phyloP scores from a whole-genome alignment of 495 filamentous ascomycete genomes.

The Penicillium macrosclerotiorum region DNA sequence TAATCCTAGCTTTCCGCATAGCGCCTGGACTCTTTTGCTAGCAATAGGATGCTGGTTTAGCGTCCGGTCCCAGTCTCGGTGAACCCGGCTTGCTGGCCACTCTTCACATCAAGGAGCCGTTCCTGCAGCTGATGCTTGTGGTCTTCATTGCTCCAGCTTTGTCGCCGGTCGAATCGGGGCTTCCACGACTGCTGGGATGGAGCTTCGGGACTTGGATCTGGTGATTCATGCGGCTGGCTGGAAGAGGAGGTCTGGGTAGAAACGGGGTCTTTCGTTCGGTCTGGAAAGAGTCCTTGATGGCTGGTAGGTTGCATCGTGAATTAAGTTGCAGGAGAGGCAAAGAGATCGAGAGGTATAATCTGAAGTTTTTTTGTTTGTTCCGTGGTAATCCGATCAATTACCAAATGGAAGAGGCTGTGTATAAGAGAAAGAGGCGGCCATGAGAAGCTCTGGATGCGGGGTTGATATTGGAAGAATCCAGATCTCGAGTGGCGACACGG shows the following conservation, averaged over 20 bases:
- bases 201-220: neutral
- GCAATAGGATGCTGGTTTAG: too few species aligned
- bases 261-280: constrained; percentile 6
- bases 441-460: constrained; percentile 3
- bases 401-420: too few species aligned
- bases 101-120: constrained; percentile 24
- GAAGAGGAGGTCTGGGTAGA: neutral
- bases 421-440: too few species aligned
- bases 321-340: neutral
- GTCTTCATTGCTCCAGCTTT: constrained; percentile 39
- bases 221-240: neutral
- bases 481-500: neutral
- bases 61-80: constrained; percentile 18
- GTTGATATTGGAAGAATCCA: neutral
- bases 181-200: constrained; percentile 22
- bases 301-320: constrained; percentile 10
- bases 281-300: constrained; percentile 6
- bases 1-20: too few species aligned
- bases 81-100: constrained; percentile 30
- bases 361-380: too few species aligned
- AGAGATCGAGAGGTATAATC: neutral
- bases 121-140: constrained; percentile 34
- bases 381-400: too few species aligned
- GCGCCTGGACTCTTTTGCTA: too few species aligned
- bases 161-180: constrained; percentile 24